Percentiles rank a stretch among this genome's conserved stretches.
These are phyloP conservation scores for Hordeum marinum DNA, from an alignment of 176 grass and related monocot genomes.

Conservation along the genomic window DNA sequence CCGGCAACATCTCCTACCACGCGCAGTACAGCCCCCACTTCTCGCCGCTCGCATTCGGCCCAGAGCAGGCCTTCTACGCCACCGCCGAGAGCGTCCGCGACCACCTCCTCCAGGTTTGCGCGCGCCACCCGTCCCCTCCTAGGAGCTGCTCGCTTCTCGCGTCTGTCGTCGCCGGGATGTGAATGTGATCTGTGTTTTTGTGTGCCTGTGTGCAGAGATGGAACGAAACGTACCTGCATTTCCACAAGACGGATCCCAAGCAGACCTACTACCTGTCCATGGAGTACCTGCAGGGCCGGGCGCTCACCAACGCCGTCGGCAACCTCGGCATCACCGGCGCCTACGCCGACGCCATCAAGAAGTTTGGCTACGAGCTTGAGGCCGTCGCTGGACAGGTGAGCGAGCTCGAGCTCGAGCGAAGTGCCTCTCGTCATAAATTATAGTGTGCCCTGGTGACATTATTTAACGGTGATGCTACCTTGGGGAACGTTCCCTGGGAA, in stretches of 20 bases:
- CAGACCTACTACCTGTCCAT: conserved; percentile 99
- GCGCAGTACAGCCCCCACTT: conserved; percentile 77
- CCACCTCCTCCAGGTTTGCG: conserved; percentile 61
- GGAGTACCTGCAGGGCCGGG: conserved; percentile 97
- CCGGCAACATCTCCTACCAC: conserved; percentile 80
- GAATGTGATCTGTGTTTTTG: neutral
- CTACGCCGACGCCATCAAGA: conserved; percentile 88
- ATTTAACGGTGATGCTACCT: conserved; percentile 9
- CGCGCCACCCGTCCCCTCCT: too few species aligned
- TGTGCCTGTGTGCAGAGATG: conserved; percentile 57
- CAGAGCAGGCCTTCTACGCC: conserved; percentile 91
- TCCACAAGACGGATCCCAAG: conserved; percentile 93
- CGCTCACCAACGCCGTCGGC: conserved; percentile 91
- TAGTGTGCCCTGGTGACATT: conserved; percentile 20
- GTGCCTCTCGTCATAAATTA: conserved; percentile 4
- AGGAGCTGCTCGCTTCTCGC: too few species aligned
- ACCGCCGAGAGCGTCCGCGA: conserved; percentile 87
- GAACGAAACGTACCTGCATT: conserved; percentile 91
- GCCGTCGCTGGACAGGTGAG: conserved; percentile 66
- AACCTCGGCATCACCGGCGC: conserved; percentile 82
- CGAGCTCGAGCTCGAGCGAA: neutral
- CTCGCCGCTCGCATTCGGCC: conserved; percentile 69
- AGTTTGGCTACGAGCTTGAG: conserved; percentile 91
- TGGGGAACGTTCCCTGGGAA: too few species aligned
- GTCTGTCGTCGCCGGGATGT: neutral